These are phyloP conservation scores for Acanthamoeba healyi DNA, from an alignment of 208 protist genomes.

Conservation along the genomic window DNA sequence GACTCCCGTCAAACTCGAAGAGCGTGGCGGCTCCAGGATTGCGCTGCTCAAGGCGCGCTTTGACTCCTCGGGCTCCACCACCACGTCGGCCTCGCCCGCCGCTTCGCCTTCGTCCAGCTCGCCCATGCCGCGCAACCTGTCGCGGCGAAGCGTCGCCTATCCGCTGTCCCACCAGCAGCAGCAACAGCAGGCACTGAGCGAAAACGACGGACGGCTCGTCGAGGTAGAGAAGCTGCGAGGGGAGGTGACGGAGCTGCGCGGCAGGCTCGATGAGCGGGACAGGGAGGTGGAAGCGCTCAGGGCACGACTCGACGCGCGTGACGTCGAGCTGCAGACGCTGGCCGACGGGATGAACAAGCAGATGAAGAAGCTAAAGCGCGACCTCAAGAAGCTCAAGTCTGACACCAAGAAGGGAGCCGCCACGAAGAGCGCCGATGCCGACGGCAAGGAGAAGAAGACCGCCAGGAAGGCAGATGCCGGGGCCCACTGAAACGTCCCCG, in stretches of 20 bases:
- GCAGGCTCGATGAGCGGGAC: background rate
- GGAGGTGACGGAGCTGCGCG: conserved; percentile 1
- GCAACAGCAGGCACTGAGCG: background rate
- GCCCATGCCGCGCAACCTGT: background rate
- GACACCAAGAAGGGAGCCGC: background rate
- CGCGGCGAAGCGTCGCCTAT: background rate
- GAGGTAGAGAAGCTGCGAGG: background rate
- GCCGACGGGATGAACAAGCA: background rate
- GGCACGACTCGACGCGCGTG: background rate
- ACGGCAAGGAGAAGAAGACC: conserved; percentile 21
- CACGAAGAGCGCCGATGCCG: background rate
- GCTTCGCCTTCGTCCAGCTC: background rate
- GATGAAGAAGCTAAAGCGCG: conserved; percentile 10
- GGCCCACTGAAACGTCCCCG: background rate
- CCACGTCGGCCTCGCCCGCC: background rate
- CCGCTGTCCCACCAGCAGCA: background rate
- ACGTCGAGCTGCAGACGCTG: conserved; percentile 7
- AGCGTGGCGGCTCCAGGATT: background rate
- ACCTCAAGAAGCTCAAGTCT: conserved; percentile 16
- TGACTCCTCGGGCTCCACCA: background rate
- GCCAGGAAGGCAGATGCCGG: background rate
- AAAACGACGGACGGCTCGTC: background rate
- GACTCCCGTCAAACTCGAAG: conserved; percentile 15
- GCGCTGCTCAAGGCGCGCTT: conserved; percentile 26
- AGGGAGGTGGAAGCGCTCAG: background rate